phyloP scores from a whole-genome alignment of 2,329 filamentous ascomycete genomes.

The Setomelanomma holmii region DNA sequence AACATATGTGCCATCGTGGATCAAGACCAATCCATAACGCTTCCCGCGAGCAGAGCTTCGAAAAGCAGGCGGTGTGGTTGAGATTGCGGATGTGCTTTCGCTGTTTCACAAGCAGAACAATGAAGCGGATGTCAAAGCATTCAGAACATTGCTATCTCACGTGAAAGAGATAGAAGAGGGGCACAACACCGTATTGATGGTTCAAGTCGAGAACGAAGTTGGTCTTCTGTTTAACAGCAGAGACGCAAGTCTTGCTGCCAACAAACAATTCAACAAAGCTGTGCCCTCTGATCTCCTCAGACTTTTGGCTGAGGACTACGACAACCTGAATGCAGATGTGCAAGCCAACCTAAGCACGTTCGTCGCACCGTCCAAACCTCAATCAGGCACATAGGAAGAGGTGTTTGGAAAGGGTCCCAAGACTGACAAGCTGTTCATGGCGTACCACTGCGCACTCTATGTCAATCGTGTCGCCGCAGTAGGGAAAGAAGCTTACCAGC shows the following conservation, averaged over 20 bases:
- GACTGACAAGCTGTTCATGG: not conserved
- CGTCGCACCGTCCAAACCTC: not conserved
- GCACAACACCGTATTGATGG: conserved; percentile 61
- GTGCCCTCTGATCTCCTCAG: not conserved
- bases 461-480: not conserved
- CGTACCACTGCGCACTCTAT: not conserved
- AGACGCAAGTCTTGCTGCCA: not conserved
- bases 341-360: not conserved
- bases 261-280: not conserved
- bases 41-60: not conserved
- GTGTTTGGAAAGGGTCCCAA: not conserved
- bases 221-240: not conserved
- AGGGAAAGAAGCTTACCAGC: not conserved
- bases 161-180: conserved; percentile 54
- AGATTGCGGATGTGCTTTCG: not conserved
- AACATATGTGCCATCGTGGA: not conserved
- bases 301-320: not conserved
- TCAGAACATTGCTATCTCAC: conserved; percentile 45
- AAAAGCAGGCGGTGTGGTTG: not conserved
- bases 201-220: conserved; percentile 58
- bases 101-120: not conserved
- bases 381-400: not conserved
- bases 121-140: not conserved
- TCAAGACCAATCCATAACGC: not conserved
- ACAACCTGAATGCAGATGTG: not conserved